Percentiles rank a stretch among this genome's conserved stretches.
Evolutionary conservation across 345 rosid genomes (phyloP).

Genomic region (Physaria fendleri): DNA sequence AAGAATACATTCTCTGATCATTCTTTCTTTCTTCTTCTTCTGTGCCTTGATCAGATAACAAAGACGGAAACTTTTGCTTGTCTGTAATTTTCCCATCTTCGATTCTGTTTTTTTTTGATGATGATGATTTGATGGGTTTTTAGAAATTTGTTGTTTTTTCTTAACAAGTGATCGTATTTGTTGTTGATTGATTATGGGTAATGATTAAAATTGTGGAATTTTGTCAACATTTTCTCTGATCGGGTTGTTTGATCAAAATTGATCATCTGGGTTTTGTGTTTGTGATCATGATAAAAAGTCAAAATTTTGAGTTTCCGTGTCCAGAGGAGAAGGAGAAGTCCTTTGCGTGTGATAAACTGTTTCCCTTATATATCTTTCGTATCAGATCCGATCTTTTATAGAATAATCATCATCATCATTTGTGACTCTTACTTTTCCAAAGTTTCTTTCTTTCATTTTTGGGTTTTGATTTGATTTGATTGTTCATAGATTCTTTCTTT

Average conservation of each 20-base stretch:
- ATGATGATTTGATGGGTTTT: constrained; percentile 37
- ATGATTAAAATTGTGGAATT: constrained; percentile 28
- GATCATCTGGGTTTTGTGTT: constrained; percentile 17
- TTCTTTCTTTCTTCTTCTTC: constrained; percentile 18
- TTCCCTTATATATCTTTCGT: constrained; percentile 18
- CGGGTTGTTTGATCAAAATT: constrained; percentile 3
- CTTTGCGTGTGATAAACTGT: constrained; percentile 31
- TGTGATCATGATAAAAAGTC: constrained; percentile 13
- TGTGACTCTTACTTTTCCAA: constrained; percentile 18
- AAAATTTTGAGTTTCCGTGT: constrained; percentile 27
- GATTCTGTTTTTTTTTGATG: constrained; percentile 17
- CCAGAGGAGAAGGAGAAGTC: constrained; percentile 25
- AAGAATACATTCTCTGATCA: constrained; percentile 13
- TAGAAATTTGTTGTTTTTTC: constrained; percentile 31
- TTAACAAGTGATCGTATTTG: constrained; percentile 33
- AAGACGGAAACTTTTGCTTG: constrained; percentile 20
- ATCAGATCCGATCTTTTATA: constrained; percentile 20
- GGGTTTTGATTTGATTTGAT: constrained; percentile 11
- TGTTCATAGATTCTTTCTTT: constrained; percentile 15
- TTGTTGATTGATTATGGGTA: constrained; percentile 30
- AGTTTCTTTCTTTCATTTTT: constrained; percentile 16
- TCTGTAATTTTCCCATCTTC: constrained; percentile 28
- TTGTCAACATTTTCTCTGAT: constrained; percentile 3
- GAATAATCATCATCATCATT: constrained; percentile 21
- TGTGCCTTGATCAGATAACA: constrained; percentile 29